These are phyloP conservation scores for Chaetomium olivaceum DNA, from an alignment of 2,329 filamentous ascomycete species.

Conservation along the genomic window DNA sequence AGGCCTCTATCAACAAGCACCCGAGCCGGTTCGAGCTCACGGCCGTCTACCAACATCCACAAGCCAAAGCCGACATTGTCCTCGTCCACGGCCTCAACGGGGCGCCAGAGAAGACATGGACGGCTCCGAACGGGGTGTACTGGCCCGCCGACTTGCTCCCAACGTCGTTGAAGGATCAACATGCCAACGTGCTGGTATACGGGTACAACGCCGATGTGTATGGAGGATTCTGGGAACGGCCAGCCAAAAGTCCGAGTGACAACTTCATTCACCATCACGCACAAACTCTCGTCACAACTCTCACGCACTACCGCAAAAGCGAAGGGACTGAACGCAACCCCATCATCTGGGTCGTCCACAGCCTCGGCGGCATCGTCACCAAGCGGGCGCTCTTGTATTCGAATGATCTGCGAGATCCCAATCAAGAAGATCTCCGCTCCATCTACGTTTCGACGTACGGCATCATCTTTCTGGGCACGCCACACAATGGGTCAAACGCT, in stretches of 20 bases:
- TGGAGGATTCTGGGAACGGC: slow-evolving; percentile 33
- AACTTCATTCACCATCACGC: slow-evolving; percentile 71
- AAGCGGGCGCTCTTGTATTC: slow-evolving; percentile 71
- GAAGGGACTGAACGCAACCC: slow-evolving; percentile 60
- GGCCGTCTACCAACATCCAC: slow-evolving; percentile 58
- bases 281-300: slow-evolving; percentile 63
- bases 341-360: slow-evolving; percentile 76
- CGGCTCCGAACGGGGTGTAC: slow-evolving; percentile 57
- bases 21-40: slow-evolving; percentile 60
- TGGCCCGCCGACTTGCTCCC: slow-evolving; percentile 72
- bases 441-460: slow-evolving; percentile 75
- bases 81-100: slow-evolving; percentile 73
- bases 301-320: slow-evolving; percentile 63
- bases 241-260: slow-evolving; percentile 53
- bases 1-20: slow-evolving; percentile 53
- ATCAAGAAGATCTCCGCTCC: slow-evolving; percentile 65
- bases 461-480: slow-evolving; percentile 75
- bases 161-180: slow-evolving; percentile 54
- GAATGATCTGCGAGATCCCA: slow-evolving; percentile 58
- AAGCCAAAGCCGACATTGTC: slow-evolving; percentile 64
- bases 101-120: slow-evolving; percentile 64
- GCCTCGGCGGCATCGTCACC: slow-evolving; percentile 70
- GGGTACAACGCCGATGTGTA: slow-evolving; percentile 72
- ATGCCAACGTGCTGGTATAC: slow-evolving; percentile 68
- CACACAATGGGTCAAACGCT: slow-evolving; percentile 68